Conservation (phyloP, 495 filamentous ascomycete species). For the Mycothermus thermophilus region DNA sequence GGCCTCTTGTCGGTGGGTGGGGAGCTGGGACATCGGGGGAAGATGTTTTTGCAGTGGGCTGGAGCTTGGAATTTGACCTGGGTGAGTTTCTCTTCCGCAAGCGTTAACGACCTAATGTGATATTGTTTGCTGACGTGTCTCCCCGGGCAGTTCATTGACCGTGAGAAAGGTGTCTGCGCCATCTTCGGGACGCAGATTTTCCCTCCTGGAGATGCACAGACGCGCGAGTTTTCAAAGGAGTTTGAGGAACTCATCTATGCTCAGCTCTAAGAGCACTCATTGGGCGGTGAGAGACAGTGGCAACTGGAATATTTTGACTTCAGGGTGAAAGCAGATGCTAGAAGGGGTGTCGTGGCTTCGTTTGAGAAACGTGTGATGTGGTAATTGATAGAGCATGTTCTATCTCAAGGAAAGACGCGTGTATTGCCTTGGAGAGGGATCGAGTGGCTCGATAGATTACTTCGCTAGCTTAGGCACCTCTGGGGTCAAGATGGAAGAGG, state of each 20-base stretch:
- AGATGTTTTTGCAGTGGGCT: slow-evolving; percentile 24
- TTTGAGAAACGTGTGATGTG: too few relatives aligned
- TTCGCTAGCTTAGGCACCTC: too few relatives aligned
- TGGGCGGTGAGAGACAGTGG: too few relatives aligned
- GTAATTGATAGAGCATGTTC: too few relatives aligned
- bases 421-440: too few relatives aligned
- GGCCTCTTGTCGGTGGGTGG: slow-evolving; percentile 20
- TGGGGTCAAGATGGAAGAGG: too few relatives aligned
- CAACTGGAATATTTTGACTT: too few relatives aligned
- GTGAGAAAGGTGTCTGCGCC: slow-evolving; percentile 19
- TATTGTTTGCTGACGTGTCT: slow-evolving; percentile 2
- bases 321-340: too few relatives aligned
- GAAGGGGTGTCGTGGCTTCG: too few relatives aligned
- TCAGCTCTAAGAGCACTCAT: slow-evolving; percentile 6
- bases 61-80: slow-evolving; percentile 21
- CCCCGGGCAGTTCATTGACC: slow-evolving; percentile 26
- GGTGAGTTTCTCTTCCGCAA: slow-evolving; percentile 13
- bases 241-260: slow-evolving; percentile 22
- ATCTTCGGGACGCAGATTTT: slow-evolving; percentile 21
- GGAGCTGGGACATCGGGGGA: slow-evolving; percentile 12
- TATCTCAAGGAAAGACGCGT: too few relatives aligned
- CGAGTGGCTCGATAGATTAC: too few relatives aligned
- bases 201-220: slow-evolving; percentile 13
- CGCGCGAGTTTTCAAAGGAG: slow-evolving; percentile 14
- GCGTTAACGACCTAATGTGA: background rate